A percentile compares a stretch with the other conserved stretches of the same genome.
These are phyloP conservation scores for Boletus rubropictus DNA, from an alignment of 768 basidiomycete species.

Conservation along the genomic window DNA sequence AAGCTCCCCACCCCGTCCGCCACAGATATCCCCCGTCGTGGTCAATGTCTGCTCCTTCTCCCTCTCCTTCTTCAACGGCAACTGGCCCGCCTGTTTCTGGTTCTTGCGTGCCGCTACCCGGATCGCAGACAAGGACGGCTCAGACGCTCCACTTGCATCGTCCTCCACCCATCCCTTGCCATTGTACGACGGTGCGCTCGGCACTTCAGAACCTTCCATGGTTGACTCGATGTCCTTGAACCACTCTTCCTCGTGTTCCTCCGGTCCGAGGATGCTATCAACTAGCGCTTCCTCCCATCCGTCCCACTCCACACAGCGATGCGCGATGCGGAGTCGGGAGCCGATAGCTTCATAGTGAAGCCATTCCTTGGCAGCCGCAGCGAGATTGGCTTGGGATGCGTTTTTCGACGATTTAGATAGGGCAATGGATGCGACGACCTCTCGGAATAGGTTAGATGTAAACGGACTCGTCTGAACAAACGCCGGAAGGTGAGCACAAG, in stretches of 20 bases:
- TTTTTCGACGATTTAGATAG: constrained; percentile 19
- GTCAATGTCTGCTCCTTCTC: constrained; percentile 68
- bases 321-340: constrained; percentile 63
- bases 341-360: constrained; percentile 65
- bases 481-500: constrained; percentile 74
- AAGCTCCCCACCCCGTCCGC: constrained; percentile 73
- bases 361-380: constrained; percentile 60
- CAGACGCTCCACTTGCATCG: constrained; percentile 4
- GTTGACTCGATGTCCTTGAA: constrained; percentile 39
- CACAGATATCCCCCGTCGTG: constrained; percentile 70
- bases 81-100: constrained; percentile 38
- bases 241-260: constrained; percentile 70
- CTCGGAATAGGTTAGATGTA: constrained; percentile 64
- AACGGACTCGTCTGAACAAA: constrained; percentile 77
- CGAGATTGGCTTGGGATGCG: constrained; percentile 28
- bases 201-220: constrained; percentile 15
- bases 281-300: constrained; percentile 87
- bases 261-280: constrained; percentile 66
- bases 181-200: constrained; percentile 9
- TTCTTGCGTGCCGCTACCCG: constrained; percentile 25
- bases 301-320: constrained; percentile 83
- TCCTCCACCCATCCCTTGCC: not conserved
- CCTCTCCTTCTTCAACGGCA: constrained; percentile 54
- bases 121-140: constrained; percentile 17
- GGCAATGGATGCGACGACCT: constrained; percentile 49